Evolutionary conservation across 2,329 filamentous ascomycete genomes (phyloP), one percentile per base, ranked within the genome.

Genomic region (Xylaria sp.): DNA sequence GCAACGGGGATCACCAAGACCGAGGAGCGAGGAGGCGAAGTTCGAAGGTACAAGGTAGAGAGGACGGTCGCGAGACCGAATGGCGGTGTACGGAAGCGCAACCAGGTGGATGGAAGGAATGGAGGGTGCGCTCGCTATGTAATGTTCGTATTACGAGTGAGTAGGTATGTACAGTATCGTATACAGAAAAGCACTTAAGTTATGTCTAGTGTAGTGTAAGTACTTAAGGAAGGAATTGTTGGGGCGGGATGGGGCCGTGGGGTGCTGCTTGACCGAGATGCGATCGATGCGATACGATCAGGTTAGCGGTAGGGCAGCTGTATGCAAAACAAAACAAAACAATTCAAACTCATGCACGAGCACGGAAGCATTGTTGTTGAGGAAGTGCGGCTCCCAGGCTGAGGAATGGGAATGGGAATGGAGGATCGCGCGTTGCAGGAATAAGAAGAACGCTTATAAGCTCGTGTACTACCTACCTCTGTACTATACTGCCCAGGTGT

Each of bases 371-470:
- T 60, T 55, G 39, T 63, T 56, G 28, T 66, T 20, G 55, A 57
- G 59, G 43, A 60, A 63, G 57, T 63, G 63, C 57, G 55, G 48
- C 45, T 36, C 53, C 18, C 30, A 12, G 23, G 39, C 55, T 23
- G 53, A 45, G 63, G 63, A 62, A 66, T 66, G 62, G 28, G 63
- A 50, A 62, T 46, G 39, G 63, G 63, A 62, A 66, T 66, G 62
- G 28, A 66, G 56, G 66, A 53, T 65, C 28, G 53, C 66, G 56
- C 34, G 36, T 46, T 36, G 56, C 13, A 56, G 39, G 34, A 63
- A 56, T 52, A 62, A 50, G 45, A 62, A 50, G 45, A 30, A 50
- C 10, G 12, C 43, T 60, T 36, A 48, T 10, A 34, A 60, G 58
- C 32, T 45, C 25, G 15, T 43, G 23, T 45, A 45, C n/a, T n/a